Base-by-base conservation (phyloP, 2,329 filamentous ascomycete species). In the Xylaria sp. region DNA sequence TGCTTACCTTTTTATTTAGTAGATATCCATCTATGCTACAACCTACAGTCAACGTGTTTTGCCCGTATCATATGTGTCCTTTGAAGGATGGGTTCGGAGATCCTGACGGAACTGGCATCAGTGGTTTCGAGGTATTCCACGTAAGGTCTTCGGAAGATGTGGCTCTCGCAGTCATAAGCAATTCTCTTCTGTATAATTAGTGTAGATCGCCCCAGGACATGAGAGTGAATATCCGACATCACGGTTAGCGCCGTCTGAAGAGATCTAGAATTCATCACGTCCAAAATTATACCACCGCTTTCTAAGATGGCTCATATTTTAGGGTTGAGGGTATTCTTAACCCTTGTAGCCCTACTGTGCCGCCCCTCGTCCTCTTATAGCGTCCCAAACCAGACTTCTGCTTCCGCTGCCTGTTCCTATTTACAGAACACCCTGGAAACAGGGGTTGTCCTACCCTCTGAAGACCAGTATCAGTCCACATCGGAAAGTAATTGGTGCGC, bases 351-450 rank as follows among this genome's bases (percentile, higher is more conserved):
- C 38, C 46, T 67, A 23, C 59, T 65, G 60, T 61, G 33, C 59
- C 62, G 68, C 33, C 36, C 57, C 42, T 62, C 46, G 5, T 53
- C 44, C 36, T 65, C 61, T 6, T 61, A 59, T 26, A 20, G 59
- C 36, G 11, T 42, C n/a, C 40, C 53, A 38, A 65, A 60, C 61
- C 49, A 59, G 59, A 63, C 46, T 9, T 51, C 58, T 11, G 59
- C 68, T 20, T 28, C 61, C 31, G 28, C 28, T 42, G 66, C 71
- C 9, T 71, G 70, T 59, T 56, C 64, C 63, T 68, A 71, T 66
- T 56, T 69, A 28, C 44, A 60, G 46, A 62, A 44, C 28, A 51
- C 20, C 11, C 59, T 70, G 10, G 63, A 59, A 4, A 56, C 63
- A 62, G 59, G 56, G 44, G 60, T 71, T 26, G 57, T 68, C n/a